Evolutionary conservation across 345 rosid species (phyloP).

Genomic region (Leavenworthia alabamica): DNA sequence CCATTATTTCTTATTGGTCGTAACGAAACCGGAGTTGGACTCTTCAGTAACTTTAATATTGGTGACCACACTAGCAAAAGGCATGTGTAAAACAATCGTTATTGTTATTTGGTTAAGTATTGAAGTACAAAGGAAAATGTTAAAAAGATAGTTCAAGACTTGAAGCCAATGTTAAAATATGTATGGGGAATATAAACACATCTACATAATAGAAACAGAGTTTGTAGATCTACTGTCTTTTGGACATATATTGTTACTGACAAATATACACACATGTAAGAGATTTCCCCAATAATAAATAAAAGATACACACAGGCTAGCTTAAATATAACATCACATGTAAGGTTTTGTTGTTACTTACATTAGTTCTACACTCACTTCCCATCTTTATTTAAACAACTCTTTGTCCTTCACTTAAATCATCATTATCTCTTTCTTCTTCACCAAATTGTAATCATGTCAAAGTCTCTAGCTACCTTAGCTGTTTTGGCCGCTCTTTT

Average conservation of each 20-base stretch:
- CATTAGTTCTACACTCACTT: constrained; percentile 16
- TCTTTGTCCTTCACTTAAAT: constrained; percentile 9
- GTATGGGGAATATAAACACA: constrained; percentile 7
- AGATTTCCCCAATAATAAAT: background rate
- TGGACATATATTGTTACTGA: constrained; percentile 16
- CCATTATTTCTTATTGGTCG: too few relatives aligned
- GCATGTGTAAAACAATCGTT: too few relatives aligned
- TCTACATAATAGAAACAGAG: too few relatives aligned
- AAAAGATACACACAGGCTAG: constrained; percentile 23
- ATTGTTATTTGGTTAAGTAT: too few relatives aligned
- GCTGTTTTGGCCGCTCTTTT: constrained; percentile 37
- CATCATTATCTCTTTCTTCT: constrained; percentile 13
- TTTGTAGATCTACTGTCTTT: constrained; percentile 19
- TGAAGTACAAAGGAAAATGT: background rate
- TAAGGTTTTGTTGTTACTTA: constrained; percentile 29
- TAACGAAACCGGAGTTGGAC: too few relatives aligned
- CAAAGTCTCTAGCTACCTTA: constrained; percentile 16
- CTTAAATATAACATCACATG: constrained; percentile 31
- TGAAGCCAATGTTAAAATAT: background rate
- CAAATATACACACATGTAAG: constrained; percentile 20
- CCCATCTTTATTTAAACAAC: constrained; percentile 32
- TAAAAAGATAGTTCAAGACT: background rate
- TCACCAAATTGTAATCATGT: constrained; percentile 2
- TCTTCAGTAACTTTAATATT: too few relatives aligned
- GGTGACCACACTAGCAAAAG: background rate